Evolutionary conservation across 257 asterid genomes (phyloP).

Genomic region (Vinca minor): DNA sequence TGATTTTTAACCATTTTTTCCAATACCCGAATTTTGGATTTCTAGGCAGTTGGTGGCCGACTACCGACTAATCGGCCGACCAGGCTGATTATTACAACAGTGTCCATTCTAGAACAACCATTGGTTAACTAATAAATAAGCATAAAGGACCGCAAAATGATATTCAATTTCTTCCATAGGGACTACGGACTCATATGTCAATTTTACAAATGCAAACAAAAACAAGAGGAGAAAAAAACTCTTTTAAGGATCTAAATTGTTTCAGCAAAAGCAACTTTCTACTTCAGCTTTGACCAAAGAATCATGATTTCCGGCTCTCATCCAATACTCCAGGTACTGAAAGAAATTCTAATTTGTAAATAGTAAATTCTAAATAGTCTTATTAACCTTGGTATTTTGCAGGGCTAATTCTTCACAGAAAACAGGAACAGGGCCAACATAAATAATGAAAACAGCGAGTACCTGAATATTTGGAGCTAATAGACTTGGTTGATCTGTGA

Average conservation of each 20-base stretch:
- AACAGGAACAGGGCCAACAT: not conserved
- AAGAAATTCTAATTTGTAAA: not conserved
- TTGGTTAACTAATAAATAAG: no score
- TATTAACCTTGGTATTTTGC: not conserved
- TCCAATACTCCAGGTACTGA: not conserved
- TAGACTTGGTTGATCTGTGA: conserved; percentile 95
- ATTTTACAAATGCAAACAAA: not conserved
- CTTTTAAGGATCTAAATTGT: not conserved
- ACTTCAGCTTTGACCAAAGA: not conserved
- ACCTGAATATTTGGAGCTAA: conserved; percentile 99
- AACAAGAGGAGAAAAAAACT: not conserved
- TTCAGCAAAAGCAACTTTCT: conserved; percentile 1
- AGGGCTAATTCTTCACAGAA: not conserved
- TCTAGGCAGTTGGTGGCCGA: no score
- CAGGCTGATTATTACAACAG: no score
- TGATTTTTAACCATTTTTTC: no score
- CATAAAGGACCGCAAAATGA: no score
- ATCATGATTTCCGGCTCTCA: not conserved
- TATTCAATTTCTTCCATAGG: no score
- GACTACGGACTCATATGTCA: no score
- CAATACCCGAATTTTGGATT: no score
- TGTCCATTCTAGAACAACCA: no score
- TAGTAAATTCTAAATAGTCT: not conserved
- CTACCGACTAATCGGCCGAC: no score
- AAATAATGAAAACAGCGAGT: not conserved